phyloP scores from a whole-genome alignment of 148 eudicot genomes.

The Mesembryanthemum crystallinum region DNA sequence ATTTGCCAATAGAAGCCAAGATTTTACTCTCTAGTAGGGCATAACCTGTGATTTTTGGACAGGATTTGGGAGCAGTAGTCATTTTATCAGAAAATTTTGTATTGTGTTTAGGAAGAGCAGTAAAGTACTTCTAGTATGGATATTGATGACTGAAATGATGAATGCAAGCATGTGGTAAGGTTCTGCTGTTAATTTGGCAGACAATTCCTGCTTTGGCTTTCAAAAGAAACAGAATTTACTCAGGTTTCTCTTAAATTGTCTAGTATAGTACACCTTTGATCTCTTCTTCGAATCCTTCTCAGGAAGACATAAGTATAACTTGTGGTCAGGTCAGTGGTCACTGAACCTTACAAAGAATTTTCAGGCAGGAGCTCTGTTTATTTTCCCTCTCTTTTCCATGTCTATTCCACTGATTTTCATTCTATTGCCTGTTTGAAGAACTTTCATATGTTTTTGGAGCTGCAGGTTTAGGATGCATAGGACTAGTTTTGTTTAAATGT shows the following conservation, averaged over 20 bases:
- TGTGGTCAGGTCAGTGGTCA: not conserved
- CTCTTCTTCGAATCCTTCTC: not conserved
- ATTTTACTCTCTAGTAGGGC: not conserved
- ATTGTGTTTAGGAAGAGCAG: not conserved
- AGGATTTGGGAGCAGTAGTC: not conserved
- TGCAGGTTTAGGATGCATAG: not conserved
- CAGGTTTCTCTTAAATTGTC: not conserved
- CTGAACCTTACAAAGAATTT: not conserved
- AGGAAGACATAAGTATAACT: not conserved
- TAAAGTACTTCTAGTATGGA: not conserved
- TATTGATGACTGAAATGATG: not conserved
- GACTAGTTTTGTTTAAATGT: too few species aligned
- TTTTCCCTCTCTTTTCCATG: not conserved
- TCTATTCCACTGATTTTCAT: not conserved
- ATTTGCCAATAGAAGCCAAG: not conserved
- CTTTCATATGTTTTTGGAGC: constrained; percentile 9
- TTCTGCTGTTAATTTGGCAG: not conserved
- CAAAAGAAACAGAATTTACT: not conserved
- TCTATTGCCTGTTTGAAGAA: not conserved
- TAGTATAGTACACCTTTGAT: not conserved
- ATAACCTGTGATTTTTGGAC: not conserved
- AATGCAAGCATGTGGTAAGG: not conserved
- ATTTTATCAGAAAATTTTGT: not conserved
- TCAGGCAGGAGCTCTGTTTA: not conserved
- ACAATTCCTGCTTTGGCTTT: not conserved